Evolutionary conservation across 1,139 yeast species (phyloP), one percentile per base, ranked within the genome.

Genomic region (Saccharomycopsis crataegensis): DNA sequence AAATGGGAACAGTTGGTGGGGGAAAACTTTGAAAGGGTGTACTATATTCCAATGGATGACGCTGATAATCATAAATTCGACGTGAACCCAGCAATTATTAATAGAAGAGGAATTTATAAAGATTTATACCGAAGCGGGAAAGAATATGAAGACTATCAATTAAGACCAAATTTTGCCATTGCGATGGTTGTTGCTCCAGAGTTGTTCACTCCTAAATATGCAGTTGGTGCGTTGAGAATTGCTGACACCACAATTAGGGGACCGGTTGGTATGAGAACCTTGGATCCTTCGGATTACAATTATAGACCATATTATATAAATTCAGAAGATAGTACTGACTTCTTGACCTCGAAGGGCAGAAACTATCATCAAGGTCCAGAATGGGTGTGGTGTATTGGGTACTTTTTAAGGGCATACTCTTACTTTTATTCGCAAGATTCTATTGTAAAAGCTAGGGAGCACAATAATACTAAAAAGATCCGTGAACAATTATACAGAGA

Each of bases 301-400:
- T 93, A 93, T 68, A 78, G 94, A 57, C 99, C 99, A 1, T 79
- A 87, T 70, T 93, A 93, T 69, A 73, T 74, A 62, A 93, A 93
- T 65, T 72, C 91, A 50, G 84, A 79, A 49, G 98, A 93, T 64
- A 81, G 79, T 52, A 80, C 77, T 8, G 96, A 93, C 67, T 93
- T 90, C 74, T 90, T 95, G 1, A 90, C 98, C 0, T 77, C 98
- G 6, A 90, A 90, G 69, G 99, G 99, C 17, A 78, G 98, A 63
- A 93, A 93, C 69, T 93, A 93, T 67, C 99, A 93, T 68, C 98
- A 93, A 70, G 99, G 99, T 1, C 99, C 99, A 1, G 99, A 93
- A 67, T 93, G 99, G 99, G 84, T 87, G 28, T 93, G 98, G 97
- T 80, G 83, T 58, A 76, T 77, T 43, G 99, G 99, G 1, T 90